Base-by-base conservation (phyloP, 2,329 filamentous ascomycete species). In the Pleoardoris graminearum region DNA sequence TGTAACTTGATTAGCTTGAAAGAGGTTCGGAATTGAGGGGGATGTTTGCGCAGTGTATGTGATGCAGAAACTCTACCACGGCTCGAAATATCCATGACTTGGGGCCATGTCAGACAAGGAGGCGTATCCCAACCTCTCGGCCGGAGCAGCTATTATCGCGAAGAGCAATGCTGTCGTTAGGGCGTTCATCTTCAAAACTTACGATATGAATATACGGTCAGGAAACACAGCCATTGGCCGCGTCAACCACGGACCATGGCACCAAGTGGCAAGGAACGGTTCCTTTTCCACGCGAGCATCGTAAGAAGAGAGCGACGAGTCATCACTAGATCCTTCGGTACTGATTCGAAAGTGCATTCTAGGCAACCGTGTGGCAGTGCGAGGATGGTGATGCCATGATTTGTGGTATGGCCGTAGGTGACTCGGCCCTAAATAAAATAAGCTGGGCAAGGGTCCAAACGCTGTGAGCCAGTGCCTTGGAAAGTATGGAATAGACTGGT, bases 341-440 rank as follows among this genome's bases (percentile, higher is more conserved):
- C 19, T 17, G 14, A 7, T 30, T 47, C 4, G 11, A n/a, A 37
- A 21, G 43, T 27, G 16, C 29, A 22, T 7, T 11, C 37, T 37
- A 52, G 50, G 43, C 43, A 48, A 48, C 50, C 50, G 30, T 52
- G 50, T 46, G 36, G 43, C 43, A 38, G 43, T 35, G 43, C 29
- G 37, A 48, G 16, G 19, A 21, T 25, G n/a, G 43, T 29, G 32
- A 29, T 37, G 27, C 17, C 19, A 17, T 33, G 30, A 46, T 36
- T 36, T 27, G 43, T 36, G 29, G 30, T 16, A 23, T 35, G 19
- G 12, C n/a, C 17, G 27, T 33, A 44, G 17, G 33, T 37, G 19
- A 38, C 32, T 45, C 29, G 44, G 44, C 33, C 22, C 33, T 23
- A 11, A 17, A 30, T 36, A n/a, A 37, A 37, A 37, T 38, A 29